Percentiles rank a stretch among this genome's conserved stretches.
phyloP scores from a whole-genome alignment of 176 grass and related monocot genomes.

The Raddia guianensis region DNA sequence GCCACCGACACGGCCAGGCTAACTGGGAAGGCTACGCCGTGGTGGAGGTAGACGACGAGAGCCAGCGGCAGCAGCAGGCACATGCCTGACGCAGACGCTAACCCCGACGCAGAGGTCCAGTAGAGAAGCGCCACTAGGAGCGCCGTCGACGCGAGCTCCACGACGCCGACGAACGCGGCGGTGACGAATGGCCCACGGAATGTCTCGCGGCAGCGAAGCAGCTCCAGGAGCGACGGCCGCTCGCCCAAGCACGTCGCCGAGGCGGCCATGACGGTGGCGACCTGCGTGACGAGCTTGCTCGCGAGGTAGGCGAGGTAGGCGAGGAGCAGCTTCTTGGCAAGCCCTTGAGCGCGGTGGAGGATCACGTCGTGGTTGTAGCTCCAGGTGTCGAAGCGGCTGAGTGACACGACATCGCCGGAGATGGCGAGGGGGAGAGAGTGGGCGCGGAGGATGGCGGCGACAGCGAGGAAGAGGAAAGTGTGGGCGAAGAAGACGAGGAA shows the following conservation, averaged over 20 bases:
- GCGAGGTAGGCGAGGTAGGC: slow-evolving; percentile 34
- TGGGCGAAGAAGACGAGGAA: slow-evolving; percentile 32
- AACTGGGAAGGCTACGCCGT: not conserved
- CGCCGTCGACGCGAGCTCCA: not conserved
- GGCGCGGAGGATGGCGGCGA: not conserved
- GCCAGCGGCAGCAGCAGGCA: not conserved
- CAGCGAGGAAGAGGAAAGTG: slow-evolving; percentile 12
- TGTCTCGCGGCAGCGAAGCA: not conserved
- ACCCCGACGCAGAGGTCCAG: not conserved
- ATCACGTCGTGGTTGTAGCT: not conserved
- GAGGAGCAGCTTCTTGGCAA: not conserved
- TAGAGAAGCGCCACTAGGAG: not conserved
- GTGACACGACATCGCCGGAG: not conserved
- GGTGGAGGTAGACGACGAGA: not conserved
- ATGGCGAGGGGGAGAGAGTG: not conserved
- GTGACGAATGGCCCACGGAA: not conserved
- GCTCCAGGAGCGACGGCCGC: not conserved
- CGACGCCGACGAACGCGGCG: not conserved
- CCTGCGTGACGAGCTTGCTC: slow-evolving; percentile 30
- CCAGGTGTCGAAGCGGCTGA: not conserved
- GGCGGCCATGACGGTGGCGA: not conserved
- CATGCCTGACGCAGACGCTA: not conserved
- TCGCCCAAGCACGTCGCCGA: not conserved
- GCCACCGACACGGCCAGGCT: not conserved
- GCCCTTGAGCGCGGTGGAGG: not conserved